Base-by-base conservation (phyloP, 164 flowering plant species). In the Stephania japonica region DNA sequence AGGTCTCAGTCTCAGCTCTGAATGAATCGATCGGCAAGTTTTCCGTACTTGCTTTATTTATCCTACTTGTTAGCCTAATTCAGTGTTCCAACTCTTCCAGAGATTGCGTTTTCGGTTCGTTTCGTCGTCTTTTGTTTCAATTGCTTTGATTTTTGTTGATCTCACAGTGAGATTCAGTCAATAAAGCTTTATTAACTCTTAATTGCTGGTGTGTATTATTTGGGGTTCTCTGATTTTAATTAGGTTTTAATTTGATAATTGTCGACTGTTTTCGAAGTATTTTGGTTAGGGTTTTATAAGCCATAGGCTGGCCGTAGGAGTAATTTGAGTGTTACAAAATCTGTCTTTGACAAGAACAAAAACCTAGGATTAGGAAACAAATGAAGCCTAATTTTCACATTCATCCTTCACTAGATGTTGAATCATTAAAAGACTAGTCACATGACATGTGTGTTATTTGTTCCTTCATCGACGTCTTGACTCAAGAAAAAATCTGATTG, bases 21-120 rank as follows among this genome's bases (percentile, higher is more conserved):
- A 27, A 27, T 49, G 59, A 70, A 42, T 53, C n/a, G 24, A n/a
- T 67, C 70, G 2, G n/a, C 70, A 67, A 67, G 70, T 67, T 67
- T 68, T 19, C 50, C 27, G 12, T 10, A 63, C 9, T 0, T 63
- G 27, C 11, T 24, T 6, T 8, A 63, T 3, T 63, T 26, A 1
- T 24, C 66, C 27, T 63, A 63, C 27, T 63, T 63, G 27, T 21
- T 23, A 63, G 12, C 1, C 24, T 23, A 5, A 21, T 62, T 62
- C 49, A 53, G 56, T 68, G 70, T 68, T 21, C 21, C 32, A 27
- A 27, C 32, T 27, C 32, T 27, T n/a, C n/a, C 70, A 68, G 70
- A 68, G 70, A 68, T 68, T 68, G 44, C 70, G n/a, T 68, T 19
- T 67, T 38, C 70, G 7, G 42, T 44, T 7, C 43, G 42, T 44